Evolutionary conservation across 163 green algal genomes (phyloP).

Genomic region (Chlamydomonas reinhardtii): DNA sequence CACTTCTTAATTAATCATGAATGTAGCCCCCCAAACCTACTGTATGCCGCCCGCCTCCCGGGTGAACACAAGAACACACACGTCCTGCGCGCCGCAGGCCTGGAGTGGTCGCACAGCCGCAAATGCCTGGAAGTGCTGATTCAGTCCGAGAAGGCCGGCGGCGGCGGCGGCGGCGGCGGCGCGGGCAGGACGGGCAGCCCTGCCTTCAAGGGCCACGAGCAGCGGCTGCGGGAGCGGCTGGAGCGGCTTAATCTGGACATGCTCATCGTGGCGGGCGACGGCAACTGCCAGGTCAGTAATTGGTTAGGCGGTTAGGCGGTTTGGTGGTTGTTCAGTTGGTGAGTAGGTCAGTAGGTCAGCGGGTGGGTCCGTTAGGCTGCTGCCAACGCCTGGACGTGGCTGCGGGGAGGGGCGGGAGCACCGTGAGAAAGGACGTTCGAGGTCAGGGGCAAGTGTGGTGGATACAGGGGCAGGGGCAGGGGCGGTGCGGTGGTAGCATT

Average conservation of each 20-base stretch:
- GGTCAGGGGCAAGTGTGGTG: no score
- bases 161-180: not conserved
- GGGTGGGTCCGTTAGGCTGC: not conserved
- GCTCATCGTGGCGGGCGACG: constrained; percentile 65
- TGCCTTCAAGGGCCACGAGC: constrained; percentile 18
- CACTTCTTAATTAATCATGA: no score
- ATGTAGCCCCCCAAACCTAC: no score
- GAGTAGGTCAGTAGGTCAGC: not conserved
- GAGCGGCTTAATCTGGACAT: constrained; percentile 52
- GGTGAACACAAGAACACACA: no score
- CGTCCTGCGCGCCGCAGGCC: not conserved
- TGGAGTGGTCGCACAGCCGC: constrained; percentile 46
- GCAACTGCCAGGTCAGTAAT: constrained; percentile 75
- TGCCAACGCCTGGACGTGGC: no score
- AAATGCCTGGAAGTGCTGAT: constrained; percentile 41
- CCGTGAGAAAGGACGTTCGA: no score
- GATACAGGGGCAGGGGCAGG: no score
- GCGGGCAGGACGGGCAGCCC: not conserved
- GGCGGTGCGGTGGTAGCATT: no score
- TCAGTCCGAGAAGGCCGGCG: not conserved
- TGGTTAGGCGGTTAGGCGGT: not conserved
- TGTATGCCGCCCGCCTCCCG: no score
- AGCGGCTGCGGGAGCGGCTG: constrained; percentile 44
- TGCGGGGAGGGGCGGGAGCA: no score
- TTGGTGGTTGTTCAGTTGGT: not conserved